phyloP scores from a whole-genome alignment of 106 monocot genomes.

The Hemerocallis citrina region DNA sequence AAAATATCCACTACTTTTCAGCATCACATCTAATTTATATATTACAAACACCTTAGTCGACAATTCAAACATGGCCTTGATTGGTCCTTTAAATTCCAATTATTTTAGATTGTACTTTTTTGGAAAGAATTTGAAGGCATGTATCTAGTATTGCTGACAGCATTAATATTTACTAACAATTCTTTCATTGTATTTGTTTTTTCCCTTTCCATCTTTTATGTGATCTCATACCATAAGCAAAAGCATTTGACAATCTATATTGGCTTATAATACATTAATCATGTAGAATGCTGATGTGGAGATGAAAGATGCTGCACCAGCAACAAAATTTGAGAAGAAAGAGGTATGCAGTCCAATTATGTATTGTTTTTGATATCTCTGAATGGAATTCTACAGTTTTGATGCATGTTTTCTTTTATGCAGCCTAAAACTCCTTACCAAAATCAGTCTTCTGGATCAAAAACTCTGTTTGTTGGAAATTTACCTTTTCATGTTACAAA shows the following conservation, averaged over 20 bases:
- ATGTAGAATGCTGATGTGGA: conserved; percentile 39
- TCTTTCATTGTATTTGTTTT: neutral
- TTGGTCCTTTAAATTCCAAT: too few relatives aligned
- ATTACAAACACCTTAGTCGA: too few relatives aligned
- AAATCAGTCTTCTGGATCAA: conserved; percentile 26
- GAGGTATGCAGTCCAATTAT: conserved; percentile 13
- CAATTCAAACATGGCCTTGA: too few relatives aligned
- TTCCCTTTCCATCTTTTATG: neutral
- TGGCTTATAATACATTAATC: neutral
- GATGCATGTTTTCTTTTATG: conserved; percentile 1
- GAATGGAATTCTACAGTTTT: neutral
- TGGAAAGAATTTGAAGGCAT: neutral
- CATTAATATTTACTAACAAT: neutral
- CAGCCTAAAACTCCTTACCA: conserved; percentile 55
- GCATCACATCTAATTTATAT: neutral
- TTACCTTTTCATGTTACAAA: conserved; percentile 32
- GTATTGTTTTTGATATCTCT: neutral
- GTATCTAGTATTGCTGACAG: neutral
- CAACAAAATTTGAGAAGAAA: conserved; percentile 14
- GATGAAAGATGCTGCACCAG: conserved; percentile 39
- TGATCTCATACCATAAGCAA: too few relatives aligned
- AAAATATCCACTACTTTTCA: neutral
- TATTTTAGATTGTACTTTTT: neutral
- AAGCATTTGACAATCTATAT: too few relatives aligned
- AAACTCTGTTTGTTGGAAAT: conserved; percentile 78